Base-by-base conservation (phyloP, 1,139 yeast species). In the Candida tetrigidarum region DNA sequence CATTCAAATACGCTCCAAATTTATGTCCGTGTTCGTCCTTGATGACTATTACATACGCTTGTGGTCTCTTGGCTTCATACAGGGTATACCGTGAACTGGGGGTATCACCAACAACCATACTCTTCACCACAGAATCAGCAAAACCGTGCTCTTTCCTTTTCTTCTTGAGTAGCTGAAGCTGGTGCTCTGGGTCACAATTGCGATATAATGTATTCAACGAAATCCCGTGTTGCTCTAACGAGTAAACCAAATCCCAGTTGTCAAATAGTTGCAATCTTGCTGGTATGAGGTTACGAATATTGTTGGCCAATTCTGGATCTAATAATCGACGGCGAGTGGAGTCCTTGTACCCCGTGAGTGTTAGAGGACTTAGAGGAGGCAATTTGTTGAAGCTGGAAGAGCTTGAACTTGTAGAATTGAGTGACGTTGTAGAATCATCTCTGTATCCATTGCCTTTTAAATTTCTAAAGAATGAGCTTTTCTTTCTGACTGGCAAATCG, bases 211-310 rank as follows among this genome's bases (percentile, higher is more conserved):
- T 91, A 49, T 78, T 81, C 43, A 93, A 64, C 0, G 97, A 87
- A 0, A 96, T 85, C 0, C 99, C 99, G 62, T 91, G 90, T 62
- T 90, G 97, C 53, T 92, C 97, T 51, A 90, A 65, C 19, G 95
- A 85, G 62, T 92, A 95, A 2, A 84, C 67, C 44, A 93, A 65
- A 11, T 76, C 67, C 99, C 99, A 95, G 9, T 78, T 77, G 37
- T 84, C 84, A 53, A 80, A 80, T 22, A 92, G 71, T 60, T 90
- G 97, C 35, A 88, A 70, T 41, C 97, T 70, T 4, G 88, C 77
- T 0, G 98, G 97, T 46, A 92, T 62, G 44, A 90, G 72, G 35
- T 74, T 70, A 39, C 97, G 74, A 32, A 93, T 76, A 49, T 89
- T 91, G 47, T 78, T 85, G 1, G 95, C 93, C 54, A 92, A 67